Evolutionary conservation across 768 basidiomycete species (phyloP).

Genomic region (Kondoa subrosea): DNA sequence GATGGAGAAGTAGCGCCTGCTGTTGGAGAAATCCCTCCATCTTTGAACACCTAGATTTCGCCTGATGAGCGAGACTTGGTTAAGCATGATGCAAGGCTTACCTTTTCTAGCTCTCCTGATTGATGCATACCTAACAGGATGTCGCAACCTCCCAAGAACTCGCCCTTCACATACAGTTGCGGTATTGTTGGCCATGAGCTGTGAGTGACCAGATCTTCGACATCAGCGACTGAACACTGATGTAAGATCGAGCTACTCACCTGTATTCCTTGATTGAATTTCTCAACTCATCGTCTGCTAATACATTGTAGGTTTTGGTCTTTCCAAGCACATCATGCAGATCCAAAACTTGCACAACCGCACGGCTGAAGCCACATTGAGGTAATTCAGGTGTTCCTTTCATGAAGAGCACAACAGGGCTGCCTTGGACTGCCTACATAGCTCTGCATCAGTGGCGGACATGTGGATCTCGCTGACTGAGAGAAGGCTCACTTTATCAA

Average conservation of each 20-base stretch:
- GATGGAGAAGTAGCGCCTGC: background rate
- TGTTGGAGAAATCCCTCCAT: background rate
- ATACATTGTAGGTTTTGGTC: constrained; percentile 73
- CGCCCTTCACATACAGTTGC: constrained; percentile 82
- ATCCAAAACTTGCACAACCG: constrained; percentile 76
- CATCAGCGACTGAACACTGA: background rate
- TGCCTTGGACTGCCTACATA: constrained; percentile 46
- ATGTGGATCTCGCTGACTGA: background rate
- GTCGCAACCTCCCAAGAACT: constrained; percentile 94
- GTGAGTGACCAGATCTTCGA: background rate
- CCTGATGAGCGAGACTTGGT: background rate
- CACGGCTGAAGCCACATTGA: constrained; percentile 89
- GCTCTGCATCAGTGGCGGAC: background rate
- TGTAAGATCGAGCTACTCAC: constrained; percentile 41
- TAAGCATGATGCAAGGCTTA: constrained; percentile 29
- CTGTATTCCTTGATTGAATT: constrained; percentile 87
- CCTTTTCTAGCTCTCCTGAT: constrained; percentile 72
- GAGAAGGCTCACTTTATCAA: background rate
- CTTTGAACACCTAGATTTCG: background rate
- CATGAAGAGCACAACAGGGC: constrained; percentile 91
- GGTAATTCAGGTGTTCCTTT: constrained; percentile 77
- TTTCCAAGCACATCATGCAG: constrained; percentile 63
- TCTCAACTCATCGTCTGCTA: constrained; percentile 68
- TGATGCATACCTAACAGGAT: constrained; percentile 91
- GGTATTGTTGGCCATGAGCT: constrained; percentile 98